A percentile compares a stretch with the other conserved stretches of the same genome.
These are phyloP conservation scores for Phytophthora multivora DNA, from an alignment of 352 stramenopile species.

Conservation along the genomic window DNA sequence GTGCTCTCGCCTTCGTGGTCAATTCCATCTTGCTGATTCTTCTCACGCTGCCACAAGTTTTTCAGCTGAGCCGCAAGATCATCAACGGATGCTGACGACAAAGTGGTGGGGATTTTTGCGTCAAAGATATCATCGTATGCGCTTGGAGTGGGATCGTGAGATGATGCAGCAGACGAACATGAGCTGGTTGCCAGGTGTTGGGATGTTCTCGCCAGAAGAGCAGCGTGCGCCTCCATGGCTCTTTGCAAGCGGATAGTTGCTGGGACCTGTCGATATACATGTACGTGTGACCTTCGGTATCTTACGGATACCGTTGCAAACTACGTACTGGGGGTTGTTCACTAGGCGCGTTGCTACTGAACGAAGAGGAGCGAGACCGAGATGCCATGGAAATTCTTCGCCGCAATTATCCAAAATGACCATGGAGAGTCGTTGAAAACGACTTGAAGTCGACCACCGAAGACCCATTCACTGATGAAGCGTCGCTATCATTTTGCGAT, in stretches of 20 bases:
- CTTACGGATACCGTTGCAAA: not conserved
- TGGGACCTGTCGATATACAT: conserved; percentile 16
- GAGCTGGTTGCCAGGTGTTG: not conserved
- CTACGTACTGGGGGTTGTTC: conserved; percentile 11
- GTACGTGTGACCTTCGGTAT: not conserved
- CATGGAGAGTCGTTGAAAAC: conserved; percentile 8
- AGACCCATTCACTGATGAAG: conserved; percentile 10
- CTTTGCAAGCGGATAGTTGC: conserved; percentile 36
- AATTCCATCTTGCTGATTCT: conserved; percentile 4
- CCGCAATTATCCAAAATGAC: not conserved
- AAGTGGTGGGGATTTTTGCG: not conserved
- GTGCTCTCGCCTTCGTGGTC: not conserved
- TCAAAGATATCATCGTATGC: not conserved
- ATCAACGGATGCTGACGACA: conserved; percentile 15
- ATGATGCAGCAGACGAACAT: not conserved
- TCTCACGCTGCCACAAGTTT: conserved; percentile 25
- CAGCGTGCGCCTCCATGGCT: conserved; percentile 35
- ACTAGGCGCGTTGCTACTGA: conserved; percentile 10
- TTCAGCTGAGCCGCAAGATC: conserved; percentile 36
- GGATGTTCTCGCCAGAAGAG: conserved; percentile 14
- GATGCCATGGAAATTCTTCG: conserved; percentile 8
- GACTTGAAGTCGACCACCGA: not conserved
- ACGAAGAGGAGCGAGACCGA: conserved; percentile 22
- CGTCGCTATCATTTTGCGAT: conserved; percentile 28
- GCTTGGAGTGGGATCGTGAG: not conserved